Conservation (phyloP, 805 yeast species). For the Metschnikowia gruessii region DNA sequence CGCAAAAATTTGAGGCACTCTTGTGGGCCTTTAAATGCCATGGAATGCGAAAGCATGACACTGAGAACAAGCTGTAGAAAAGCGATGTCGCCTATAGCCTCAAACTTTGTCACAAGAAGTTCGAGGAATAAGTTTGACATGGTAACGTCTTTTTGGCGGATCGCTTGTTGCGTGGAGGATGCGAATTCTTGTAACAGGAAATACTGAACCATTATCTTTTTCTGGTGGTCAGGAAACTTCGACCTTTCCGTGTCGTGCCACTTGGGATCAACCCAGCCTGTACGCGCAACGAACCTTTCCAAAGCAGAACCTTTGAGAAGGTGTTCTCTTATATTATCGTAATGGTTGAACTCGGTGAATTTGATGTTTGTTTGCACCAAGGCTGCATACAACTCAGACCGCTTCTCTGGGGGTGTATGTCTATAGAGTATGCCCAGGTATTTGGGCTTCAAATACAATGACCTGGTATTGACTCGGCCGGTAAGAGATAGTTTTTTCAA, state of each 20-base stretch:
- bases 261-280: constrained; percentile 35
- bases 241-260: constrained; percentile 35
- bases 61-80: constrained; percentile 27
- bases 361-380: constrained; percentile 34
- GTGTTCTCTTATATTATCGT: constrained; percentile 22
- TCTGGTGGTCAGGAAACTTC: constrained; percentile 19
- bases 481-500: constrained; percentile 27
- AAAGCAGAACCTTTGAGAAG: constrained; percentile 30
- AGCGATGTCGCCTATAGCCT: constrained; percentile 12
- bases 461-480: constrained; percentile 20
- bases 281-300: constrained; percentile 34
- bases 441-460: constrained; percentile 17
- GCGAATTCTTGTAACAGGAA: constrained; percentile 29
- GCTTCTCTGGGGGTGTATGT: constrained; percentile 1
- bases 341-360: constrained; percentile 18
- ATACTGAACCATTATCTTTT: constrained; percentile 31
- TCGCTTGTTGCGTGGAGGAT: constrained; percentile 23
- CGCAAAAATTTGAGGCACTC: constrained; percentile 31
- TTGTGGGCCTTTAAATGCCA: constrained; percentile 38
- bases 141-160: constrained; percentile 28
- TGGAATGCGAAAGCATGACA: constrained; percentile 31
- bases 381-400: constrained; percentile 28
- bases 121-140: constrained; percentile 35
- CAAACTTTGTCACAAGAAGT: constrained; percentile 38
- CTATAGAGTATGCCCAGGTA: constrained; percentile 1